phyloP scores from a whole-genome alignment of 306 rosid genomes.

The Corylus avellana region DNA sequence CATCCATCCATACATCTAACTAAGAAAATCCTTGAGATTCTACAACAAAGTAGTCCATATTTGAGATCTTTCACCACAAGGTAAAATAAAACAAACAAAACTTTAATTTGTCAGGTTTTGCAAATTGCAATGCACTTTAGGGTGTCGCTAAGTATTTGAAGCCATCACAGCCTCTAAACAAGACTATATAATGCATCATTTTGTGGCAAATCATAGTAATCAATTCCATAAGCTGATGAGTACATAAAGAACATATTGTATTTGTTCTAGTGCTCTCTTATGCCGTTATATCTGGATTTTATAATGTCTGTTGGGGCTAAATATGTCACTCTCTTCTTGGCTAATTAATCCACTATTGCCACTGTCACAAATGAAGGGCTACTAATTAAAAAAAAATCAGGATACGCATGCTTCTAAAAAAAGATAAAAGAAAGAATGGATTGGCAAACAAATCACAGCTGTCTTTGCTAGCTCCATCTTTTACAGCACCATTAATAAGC shows the following conservation, averaged over 20 bases:
- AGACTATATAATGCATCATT: background rate
- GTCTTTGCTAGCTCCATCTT: background rate
- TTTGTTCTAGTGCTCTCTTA: background rate
- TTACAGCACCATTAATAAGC: background rate
- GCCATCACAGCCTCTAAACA: background rate
- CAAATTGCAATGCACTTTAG: background rate
- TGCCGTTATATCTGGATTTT: background rate
- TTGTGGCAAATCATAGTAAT: background rate
- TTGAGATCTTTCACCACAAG: background rate
- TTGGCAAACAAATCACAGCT: background rate
- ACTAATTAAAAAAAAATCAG: background rate
- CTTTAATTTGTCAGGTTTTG: background rate
- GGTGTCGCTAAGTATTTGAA: background rate
- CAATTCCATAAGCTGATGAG: background rate
- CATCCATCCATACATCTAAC: background rate
- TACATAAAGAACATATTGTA: background rate
- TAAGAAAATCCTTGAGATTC: background rate
- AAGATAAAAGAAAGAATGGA: background rate
- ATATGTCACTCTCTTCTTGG: background rate
- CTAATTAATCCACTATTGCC: background rate
- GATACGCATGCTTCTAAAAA: background rate
- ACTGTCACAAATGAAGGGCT: background rate
- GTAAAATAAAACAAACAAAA: background rate
- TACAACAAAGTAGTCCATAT: background rate
- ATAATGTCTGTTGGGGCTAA: background rate